These are phyloP conservation scores for Collariella sp. DNA, from an alignment of 495 filamentous ascomycete species.

Conservation along the genomic window DNA sequence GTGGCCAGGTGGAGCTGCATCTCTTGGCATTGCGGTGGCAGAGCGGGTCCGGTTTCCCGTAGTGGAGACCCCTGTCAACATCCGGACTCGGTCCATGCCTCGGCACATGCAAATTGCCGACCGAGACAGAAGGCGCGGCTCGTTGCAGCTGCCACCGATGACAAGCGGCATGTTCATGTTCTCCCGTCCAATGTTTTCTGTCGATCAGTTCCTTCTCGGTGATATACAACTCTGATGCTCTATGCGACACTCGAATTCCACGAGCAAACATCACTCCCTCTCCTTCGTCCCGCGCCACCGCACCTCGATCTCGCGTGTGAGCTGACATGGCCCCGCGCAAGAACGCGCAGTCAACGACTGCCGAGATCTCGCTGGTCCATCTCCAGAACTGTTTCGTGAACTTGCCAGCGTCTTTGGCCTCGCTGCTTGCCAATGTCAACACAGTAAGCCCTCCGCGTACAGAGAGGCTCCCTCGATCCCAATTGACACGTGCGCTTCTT, in stretches of 20 bases:
- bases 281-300: too few species aligned
- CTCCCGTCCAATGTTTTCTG: too few species aligned
- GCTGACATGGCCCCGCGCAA: constrained; percentile 50
- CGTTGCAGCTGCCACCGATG: neutral
- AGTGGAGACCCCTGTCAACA: neutral
- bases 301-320: neutral
- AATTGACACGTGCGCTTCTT: neutral
- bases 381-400: constrained; percentile 94
- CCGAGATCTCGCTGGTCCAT: constrained; percentile 70
- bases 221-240: too few species aligned
- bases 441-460: constrained; percentile 49
- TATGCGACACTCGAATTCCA: too few species aligned
- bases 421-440: constrained; percentile 76
- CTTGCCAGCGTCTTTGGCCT: constrained; percentile 74
- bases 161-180: too few species aligned
- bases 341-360: constrained; percentile 58
- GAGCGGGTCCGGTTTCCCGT: neutral
- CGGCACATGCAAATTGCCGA: constrained; percentile 31
- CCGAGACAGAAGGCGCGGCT: constrained; percentile 5
- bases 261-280: too few species aligned
- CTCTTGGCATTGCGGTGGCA: neutral
- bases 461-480: neutral
- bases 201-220: too few species aligned
- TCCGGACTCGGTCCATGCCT: constrained; percentile 17
- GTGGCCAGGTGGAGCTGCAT: constrained; percentile 8